phyloP scores from a whole-genome alignment of 495 filamentous ascomycete species.

The Penicillium verhagenii region DNA sequence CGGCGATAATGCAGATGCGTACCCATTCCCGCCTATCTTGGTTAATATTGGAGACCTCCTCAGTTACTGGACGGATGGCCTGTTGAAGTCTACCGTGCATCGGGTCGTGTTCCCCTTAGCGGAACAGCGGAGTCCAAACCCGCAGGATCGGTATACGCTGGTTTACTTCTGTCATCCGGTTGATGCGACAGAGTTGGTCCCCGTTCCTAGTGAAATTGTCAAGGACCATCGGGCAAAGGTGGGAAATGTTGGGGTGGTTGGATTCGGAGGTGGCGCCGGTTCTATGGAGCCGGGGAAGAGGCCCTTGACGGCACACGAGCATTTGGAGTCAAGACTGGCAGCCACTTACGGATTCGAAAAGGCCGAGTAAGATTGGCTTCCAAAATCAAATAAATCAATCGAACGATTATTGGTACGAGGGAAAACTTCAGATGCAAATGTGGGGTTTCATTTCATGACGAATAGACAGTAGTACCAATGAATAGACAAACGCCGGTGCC shows the following conservation, averaged over 20 bases:
- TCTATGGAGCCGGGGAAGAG: conserved; percentile 47
- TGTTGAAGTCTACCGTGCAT: conserved; percentile 84
- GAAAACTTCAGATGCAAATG: conserved; percentile 12
- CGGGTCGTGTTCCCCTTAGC: conserved; percentile 73
- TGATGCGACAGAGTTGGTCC: conserved; percentile 63
- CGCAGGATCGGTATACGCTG: conserved; percentile 79
- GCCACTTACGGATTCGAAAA: conserved; percentile 67
- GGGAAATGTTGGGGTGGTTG: conserved; percentile 30
- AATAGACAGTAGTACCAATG: conserved; percentile 12
- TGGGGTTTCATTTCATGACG: conserved; percentile 13
- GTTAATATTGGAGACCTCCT: conserved; percentile 93
- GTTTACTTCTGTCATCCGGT: conserved; percentile 91
- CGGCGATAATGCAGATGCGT: conserved; percentile 31
- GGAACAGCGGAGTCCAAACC: conserved; percentile 39
- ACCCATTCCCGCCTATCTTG: conserved; percentile 71
- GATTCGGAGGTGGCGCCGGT: conserved; percentile 44
- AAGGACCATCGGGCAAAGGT: conserved; percentile 34
- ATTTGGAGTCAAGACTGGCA: conserved; percentile 70
- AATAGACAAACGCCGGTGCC: conserved; percentile 23
- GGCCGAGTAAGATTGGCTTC: conserved; percentile 10
- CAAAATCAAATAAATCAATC: neutral
- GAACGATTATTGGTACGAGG: neutral
- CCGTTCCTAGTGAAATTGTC: conserved; percentile 71
- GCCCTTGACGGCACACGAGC: conserved; percentile 77
- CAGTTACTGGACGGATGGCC: conserved; percentile 84